Evolutionary conservation across 257 asterid genomes (phyloP), one percentile per base, ranked within the genome.

Genomic region (Plectranthus barbatus): DNA sequence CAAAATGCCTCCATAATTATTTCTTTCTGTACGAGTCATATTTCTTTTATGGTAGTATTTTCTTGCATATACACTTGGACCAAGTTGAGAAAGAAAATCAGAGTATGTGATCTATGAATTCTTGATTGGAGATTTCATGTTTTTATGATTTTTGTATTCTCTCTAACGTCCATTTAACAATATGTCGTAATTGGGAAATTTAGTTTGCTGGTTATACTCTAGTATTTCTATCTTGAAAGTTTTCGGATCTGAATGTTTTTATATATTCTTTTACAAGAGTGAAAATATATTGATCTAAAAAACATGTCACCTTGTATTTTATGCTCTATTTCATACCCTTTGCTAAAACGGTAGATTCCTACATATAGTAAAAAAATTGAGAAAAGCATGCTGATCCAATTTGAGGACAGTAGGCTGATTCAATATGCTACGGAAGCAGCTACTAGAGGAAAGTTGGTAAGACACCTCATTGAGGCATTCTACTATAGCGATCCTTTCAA

Each of bases 311-410:
- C n/a, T n/a, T n/a, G n/a, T n/a, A n/a, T n/a, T n/a, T n/a, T n/a
- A n/a, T 5, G 17, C 14, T 56, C 46, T 64, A 14, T 61, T 75
- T 56, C 57, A 15, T 42, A 36, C 19, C 11, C 4, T 57, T 34
- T 62, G 44, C 64, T 70, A 62, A 53, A 50, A 66, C 76, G 68
- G 64, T 88, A 91, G 96, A 77, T 76, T 81, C 62, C 96, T n/a
- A n/a, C 89, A 4, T 86, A 77, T 58, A 81, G 66, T 69, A 67
- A 76, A 64, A 81, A 61, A 56, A 14, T 50, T 12, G 77, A 74
- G 63, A 94, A 82, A 67, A 76, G 76, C 54, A 74, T 46, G 53
- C 26, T 18, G 63, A 77, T 55, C 68, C 76, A 64, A 53, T 71
- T n/a, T n/a, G n/a, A n/a, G n/a, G n/a, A n/a, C n/a, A n/a, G n/a